Base-by-base conservation (phyloP, 768 basidiomycete species). In the Gloeostereum incarnatum region DNA sequence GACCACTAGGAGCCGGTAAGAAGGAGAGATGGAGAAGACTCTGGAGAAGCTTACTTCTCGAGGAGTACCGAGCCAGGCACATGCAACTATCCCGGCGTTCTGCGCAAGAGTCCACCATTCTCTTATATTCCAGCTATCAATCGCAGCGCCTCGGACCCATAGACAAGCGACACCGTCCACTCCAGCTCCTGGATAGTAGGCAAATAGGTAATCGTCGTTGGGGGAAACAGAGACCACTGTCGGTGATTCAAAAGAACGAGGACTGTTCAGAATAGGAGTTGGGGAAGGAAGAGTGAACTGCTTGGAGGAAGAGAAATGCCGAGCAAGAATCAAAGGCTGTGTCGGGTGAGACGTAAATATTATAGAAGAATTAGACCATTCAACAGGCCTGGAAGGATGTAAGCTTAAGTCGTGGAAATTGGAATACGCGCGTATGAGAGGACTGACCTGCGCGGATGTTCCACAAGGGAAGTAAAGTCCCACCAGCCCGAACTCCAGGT, bases 401-500 rank as follows among this genome's bases (percentile, higher is more conserved):
- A 25, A 42, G 39, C 29, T 21, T n/a, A 31, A 34, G 22, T 30
- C 13, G 8, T 36, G 26, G 36, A 18, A 16, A 37, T 36, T 22
- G 32, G 8, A 31, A 26, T 25, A 20, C 33, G 2, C 43, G 21
- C 31, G 38, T n/a, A n/a, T n/a, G n/a, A n/a, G n/a, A n/a, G n/a
- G 31, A 53, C 60, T 34, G 45, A 78, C 84, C 73, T 68, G 44
- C 62, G 61, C 2, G 71, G 60, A 24, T 69, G 62, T 50, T 83
- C 82, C 4, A 69, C 57, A 27, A 84, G 60, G 19, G 80, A 73
- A 42, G 71, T 63, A 29, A 80, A 66, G 44, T 87, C 79, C 81
- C 81, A 87, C 84, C 84, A 86, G 20, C 73, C 73, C 20, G 75
- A 52, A 17, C 71, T 68, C 77, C 78, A 83, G 34, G 63, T 63